Conservation (phyloP, 805 yeast genomes). For the Scheffersomyces amazonensis region DNA sequence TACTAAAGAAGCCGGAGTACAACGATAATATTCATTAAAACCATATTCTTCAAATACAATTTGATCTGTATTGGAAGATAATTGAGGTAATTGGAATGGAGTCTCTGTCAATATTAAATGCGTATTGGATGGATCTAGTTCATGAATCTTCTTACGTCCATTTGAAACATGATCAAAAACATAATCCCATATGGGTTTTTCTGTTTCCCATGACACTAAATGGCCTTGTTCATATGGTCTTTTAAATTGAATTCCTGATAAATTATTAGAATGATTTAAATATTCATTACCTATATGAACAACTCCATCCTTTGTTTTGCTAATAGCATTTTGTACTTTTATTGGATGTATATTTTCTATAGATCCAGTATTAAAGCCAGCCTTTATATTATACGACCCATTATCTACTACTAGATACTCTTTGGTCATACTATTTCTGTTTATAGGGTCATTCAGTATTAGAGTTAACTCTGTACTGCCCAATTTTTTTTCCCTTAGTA, state of each 20-base stretch:
- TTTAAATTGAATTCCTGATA: slow-evolving; percentile 67
- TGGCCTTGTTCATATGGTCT: slow-evolving; percentile 91
- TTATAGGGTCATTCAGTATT: too few relatives aligned
- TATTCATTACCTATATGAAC: slow-evolving; percentile 71
- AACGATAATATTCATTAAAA: slow-evolving; percentile 65
- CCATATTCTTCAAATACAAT: slow-evolving; percentile 93
- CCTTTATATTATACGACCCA: slow-evolving; percentile 82
- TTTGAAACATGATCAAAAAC: slow-evolving; percentile 39
- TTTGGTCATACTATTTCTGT: slow-evolving; percentile 7
- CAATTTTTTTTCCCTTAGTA: too few relatives aligned
- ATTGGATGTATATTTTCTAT: slow-evolving; percentile 30
- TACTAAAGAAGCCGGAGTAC: slow-evolving; percentile 53
- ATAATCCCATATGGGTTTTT: slow-evolving; percentile 88
- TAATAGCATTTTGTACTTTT: slow-evolving; percentile 64
- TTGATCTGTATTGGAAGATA: slow-evolving; percentile 85
- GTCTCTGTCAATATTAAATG: slow-evolving; percentile 75
- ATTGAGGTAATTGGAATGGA: slow-evolving; percentile 76
- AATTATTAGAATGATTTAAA: slow-evolving; percentile 60
- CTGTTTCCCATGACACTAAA: slow-evolving; percentile 85
- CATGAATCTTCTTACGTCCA: slow-evolving; percentile 3
- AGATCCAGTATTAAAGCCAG: slow-evolving; percentile 22
- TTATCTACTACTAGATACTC: slow-evolving; percentile 70
- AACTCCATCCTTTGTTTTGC: slow-evolving; percentile 72
- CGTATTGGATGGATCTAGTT: slow-evolving; percentile 21
- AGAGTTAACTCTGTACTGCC: too few relatives aligned